phyloP scores from a whole-genome alignment of 108 stramenopile species.

The Cyclotella kingstonii region DNA sequence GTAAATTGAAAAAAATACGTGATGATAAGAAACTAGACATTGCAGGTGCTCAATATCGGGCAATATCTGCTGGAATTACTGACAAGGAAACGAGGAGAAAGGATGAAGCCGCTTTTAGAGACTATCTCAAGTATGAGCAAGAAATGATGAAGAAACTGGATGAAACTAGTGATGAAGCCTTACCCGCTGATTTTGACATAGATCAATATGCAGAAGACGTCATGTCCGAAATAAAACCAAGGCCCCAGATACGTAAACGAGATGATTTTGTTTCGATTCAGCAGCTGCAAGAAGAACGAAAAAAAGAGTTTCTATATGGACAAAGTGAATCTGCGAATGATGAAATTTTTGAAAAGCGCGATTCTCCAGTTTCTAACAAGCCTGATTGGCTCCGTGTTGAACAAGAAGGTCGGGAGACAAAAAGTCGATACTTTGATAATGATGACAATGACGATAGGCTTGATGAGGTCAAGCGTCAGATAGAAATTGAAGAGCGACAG shows the following conservation, averaged over 20 bases:
- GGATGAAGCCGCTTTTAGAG: constrained; percentile 55
- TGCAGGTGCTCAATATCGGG: constrained; percentile 49
- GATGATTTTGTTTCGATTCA: constrained; percentile 38
- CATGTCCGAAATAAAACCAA: constrained; percentile 37
- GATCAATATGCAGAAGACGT: constrained; percentile 51
- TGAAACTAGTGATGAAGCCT: constrained; percentile 5
- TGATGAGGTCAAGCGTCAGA: constrained; percentile 16
- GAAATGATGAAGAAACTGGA: constrained; percentile 45
- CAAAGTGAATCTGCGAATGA: constrained; percentile 19
- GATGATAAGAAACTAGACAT: constrained; percentile 35
- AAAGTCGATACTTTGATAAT: constrained; percentile 2
- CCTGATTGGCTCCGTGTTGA: constrained; percentile 63
- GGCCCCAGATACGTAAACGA: constrained; percentile 20
- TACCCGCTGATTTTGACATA: constrained; percentile 39
- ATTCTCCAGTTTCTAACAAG: constrained; percentile 20
- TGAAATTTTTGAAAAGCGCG: constrained; percentile 25
- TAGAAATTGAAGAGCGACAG: constrained; percentile 38
- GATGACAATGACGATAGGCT: constrained; percentile 18
- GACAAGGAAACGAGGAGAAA: constrained; percentile 45
- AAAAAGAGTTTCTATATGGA: constrained; percentile 29
- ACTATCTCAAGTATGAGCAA: constrained; percentile 58
- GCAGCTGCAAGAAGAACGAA: constrained; percentile 13
- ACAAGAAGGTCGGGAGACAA: constrained; percentile 25
- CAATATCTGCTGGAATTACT: constrained; percentile 53
- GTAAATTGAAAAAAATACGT: constrained; percentile 21